phyloP scores from a whole-genome alignment of 441 rosid genomes.

The Eruca vesicaria region DNA sequence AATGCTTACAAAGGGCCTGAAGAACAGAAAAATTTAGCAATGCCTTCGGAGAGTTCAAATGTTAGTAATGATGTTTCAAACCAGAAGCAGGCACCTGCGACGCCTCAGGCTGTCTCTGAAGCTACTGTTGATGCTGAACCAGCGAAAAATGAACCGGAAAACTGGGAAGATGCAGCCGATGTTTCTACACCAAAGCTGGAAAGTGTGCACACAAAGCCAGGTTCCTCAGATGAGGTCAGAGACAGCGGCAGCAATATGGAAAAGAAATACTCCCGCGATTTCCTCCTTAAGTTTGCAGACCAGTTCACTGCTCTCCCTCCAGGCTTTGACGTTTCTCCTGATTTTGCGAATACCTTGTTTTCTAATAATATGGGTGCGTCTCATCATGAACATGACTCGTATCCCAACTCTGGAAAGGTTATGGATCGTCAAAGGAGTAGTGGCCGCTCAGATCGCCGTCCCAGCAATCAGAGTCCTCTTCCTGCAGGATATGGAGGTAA shows the following conservation, averaged over 20 bases:
- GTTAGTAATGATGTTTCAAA: constrained; percentile 9
- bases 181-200: constrained; percentile 79
- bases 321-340: constrained; percentile 54
- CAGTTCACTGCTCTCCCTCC: constrained; percentile 71
- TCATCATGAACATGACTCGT: constrained; percentile 54
- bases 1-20: constrained; percentile 85
- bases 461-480: constrained; percentile 47
- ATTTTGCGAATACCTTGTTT: constrained; percentile 53
- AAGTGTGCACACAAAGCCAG: constrained; percentile 35
- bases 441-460: constrained; percentile 74
- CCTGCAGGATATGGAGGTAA: constrained; percentile 55
- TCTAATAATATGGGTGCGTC: constrained; percentile 38
- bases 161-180: constrained; percentile 99
- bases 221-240: constrained; percentile 31
- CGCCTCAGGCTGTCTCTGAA: constrained; percentile 33
- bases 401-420: constrained; percentile 62
- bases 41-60: constrained; percentile 24
- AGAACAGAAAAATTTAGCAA: constrained; percentile 59
- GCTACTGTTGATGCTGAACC: constrained; percentile 40
- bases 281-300: constrained; percentile 77
- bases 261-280: constrained; percentile 94
- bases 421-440: constrained; percentile 64
- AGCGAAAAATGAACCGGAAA: constrained; percentile 75
- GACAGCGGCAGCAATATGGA: constrained; percentile 43
- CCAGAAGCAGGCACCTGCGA: constrained; percentile 34